Evolutionary conservation across 2,329 filamentous ascomycete species (phyloP), one percentile per base, ranked within the genome.

Genomic region (Fusarium sp.): DNA sequence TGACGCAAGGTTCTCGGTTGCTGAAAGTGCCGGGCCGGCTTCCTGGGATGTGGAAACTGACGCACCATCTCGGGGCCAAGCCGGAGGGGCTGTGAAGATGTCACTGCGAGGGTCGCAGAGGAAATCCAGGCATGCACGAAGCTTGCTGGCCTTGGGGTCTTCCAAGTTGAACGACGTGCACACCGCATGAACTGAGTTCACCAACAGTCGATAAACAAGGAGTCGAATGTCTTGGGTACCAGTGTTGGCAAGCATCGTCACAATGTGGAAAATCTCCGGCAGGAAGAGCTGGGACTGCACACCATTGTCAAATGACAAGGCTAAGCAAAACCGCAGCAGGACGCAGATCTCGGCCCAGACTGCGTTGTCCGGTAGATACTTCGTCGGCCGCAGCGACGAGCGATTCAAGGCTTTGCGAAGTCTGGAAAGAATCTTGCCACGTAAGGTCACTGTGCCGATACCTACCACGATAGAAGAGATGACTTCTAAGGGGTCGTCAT

Each of bases 311-410:
- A 93, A 93, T 2, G 92, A 93, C 60, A 92, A 84, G 2, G 91
- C 88, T 16, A 93, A 83, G 70, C 90, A 92, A 72, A 93, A 91
- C 54, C 91, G 89, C 58, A 93, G 84, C 35, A 93, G 83, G 54
- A 93, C 87, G 78, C 91, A 92, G 32, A 93, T 90, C 80, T 93
- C 92, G n/a, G 87, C 83, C 92, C 92, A 93, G 10, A 92, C 91
- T 2, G 88, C 86, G 74, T 93, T 93, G 68, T 93, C 92, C 10
- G 90, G 89, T 2, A 93, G 84, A 61, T 89, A 85, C 73, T 89
- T 89, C 2, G 91, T 93, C n/a, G 91, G 90, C 41, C 91, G 87
- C 62, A 92, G 83, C 1, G 91, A 93, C 7, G 91, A 92, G 67
- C 91, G 87, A 76, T 92, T 93, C 56, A 93, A 83, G 3, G 90